Base-by-base conservation (phyloP, 331 rosid species). In the Acacia pycnantha region DNA sequence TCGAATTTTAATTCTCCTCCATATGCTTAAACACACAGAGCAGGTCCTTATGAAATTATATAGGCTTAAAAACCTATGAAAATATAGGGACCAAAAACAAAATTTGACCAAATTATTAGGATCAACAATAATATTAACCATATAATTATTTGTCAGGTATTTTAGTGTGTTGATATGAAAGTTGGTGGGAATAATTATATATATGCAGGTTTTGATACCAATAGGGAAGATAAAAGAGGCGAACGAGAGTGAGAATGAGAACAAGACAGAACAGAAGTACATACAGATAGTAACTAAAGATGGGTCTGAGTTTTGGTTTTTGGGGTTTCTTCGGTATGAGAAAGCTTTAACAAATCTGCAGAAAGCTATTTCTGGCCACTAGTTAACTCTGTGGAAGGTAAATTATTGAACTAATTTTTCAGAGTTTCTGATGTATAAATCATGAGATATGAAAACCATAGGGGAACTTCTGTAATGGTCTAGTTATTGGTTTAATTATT, bases 261-360 rank as follows among this genome's bases (percentile, higher is more conserved):
- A 90, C 79, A 90, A 92, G 40, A 82, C 91, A 82, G 83, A 83
- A 35, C 87, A 88, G 81, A 92, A 88, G 88, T 92, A 91, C 88
- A 86, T 91, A 40, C 85, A 92, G 73, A 84, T 92, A 74, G 88
- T 91, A 56, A 92, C 98, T 0, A 73, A 85, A 9, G 98, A 94
- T 86, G 87, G 62, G 58, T 91, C 79, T 74, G 98, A 92, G 33
- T 92, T 94, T 85, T 94, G 98, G 94, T 94, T 94, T 69, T 67
- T 94, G 91, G 98, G 98, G 14, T 92, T 94, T 86, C 35, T 92
- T 50, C 66, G 92, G 71, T 90, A 88, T 79, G 93, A 91, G 47
- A 87, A 89, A 85, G 98, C 98, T 64, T 78, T 84, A 27, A 83
- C 9, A 44, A 89, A 86, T 85, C 94, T 94, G 66, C 86, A 86